phyloP scores from a whole-genome alignment of 2,329 filamentous ascomycete genomes.

The Colletotrichum noveboracense region DNA sequence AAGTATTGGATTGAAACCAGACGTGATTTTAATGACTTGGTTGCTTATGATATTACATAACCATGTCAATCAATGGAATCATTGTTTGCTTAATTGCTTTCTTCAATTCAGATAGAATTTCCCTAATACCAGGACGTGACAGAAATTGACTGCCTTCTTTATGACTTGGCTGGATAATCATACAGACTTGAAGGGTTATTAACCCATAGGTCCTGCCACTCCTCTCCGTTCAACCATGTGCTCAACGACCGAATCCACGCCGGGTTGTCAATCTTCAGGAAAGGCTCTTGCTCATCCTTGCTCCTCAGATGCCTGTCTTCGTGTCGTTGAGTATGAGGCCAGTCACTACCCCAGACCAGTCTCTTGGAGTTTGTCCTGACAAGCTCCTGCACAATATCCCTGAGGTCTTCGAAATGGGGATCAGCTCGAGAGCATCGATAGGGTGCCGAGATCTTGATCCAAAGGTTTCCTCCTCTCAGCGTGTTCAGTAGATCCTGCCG shows the following conservation, averaged over 20 bases:
- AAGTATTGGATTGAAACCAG: too few species aligned
- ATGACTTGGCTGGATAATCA: neutral
- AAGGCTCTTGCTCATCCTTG: neutral
- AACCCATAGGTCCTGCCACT: neutral
- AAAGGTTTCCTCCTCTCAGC: neutral
- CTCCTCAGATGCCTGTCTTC: neutral
- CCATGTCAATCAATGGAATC: rapidly evolving
- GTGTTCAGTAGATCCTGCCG: neutral
- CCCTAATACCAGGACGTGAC: rapidly evolving
- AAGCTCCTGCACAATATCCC: neutral
- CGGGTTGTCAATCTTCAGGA: neutral
- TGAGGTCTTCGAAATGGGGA: neutral
- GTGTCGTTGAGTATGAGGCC: neutral
- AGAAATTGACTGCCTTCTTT: rapidly evolving
- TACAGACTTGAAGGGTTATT: neutral
- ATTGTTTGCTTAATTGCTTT: neutral
- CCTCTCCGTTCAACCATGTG: neutral
- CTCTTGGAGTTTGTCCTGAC: neutral
- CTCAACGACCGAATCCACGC: neutral
- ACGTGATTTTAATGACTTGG: too few species aligned
- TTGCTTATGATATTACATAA: neutral
- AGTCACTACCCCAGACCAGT: neutral
- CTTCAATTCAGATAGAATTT: rapidly evolving
- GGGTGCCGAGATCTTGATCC: neutral
- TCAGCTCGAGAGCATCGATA: neutral